Percentiles rank a stretch among this genome's conserved stretches.
Evolutionary conservation across 2,329 filamentous ascomycete genomes (phyloP).

Genomic region (Elsinoe batatas): DNA sequence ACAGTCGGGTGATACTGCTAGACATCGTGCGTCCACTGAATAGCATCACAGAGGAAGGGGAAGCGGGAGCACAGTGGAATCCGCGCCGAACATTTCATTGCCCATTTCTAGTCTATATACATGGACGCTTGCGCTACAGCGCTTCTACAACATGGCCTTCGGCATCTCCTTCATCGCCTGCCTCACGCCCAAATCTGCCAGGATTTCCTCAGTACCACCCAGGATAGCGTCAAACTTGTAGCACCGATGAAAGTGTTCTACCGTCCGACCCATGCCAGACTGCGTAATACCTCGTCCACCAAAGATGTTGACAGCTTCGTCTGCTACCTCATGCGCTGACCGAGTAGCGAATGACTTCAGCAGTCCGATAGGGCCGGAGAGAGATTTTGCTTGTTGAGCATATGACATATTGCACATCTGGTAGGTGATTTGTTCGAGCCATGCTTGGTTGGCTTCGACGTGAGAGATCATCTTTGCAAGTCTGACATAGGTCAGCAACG

Average conservation of each 20-base stretch:
- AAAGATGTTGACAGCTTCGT: conserved; percentile 77
- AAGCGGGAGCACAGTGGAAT: too few relatives aligned
- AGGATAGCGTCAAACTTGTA: conserved; percentile 62
- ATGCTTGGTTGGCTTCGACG: conserved; percentile 72
- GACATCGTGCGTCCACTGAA: too few relatives aligned
- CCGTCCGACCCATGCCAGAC: conserved; percentile 68
- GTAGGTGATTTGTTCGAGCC: conserved; percentile 75
- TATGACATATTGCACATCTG: conserved; percentile 85
- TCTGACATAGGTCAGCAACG: conserved; percentile 23
- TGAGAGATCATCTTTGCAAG: conserved; percentile 81
- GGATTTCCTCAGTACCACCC: conserved; percentile 73
- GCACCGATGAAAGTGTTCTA: conserved; percentile 76
- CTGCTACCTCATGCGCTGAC: conserved; percentile 71
- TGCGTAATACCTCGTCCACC: conserved; percentile 73
- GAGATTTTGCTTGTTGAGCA: conserved; percentile 59
- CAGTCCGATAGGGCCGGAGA: conserved; percentile 72
- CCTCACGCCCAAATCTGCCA: conserved; percentile 70
- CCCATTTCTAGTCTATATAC: neutral
- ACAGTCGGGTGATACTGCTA: too few relatives aligned
- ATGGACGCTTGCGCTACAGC: neutral
- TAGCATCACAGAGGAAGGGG: too few relatives aligned
- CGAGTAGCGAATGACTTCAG: conserved; percentile 72
- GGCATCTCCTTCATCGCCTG: conserved; percentile 80
- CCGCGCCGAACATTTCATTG: too few relatives aligned
- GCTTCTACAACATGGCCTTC: conserved; percentile 60